These are phyloP conservation scores for Epichloe festucae DNA, from an alignment of 2,329 filamentous ascomycete genomes.

Conservation along the genomic window DNA sequence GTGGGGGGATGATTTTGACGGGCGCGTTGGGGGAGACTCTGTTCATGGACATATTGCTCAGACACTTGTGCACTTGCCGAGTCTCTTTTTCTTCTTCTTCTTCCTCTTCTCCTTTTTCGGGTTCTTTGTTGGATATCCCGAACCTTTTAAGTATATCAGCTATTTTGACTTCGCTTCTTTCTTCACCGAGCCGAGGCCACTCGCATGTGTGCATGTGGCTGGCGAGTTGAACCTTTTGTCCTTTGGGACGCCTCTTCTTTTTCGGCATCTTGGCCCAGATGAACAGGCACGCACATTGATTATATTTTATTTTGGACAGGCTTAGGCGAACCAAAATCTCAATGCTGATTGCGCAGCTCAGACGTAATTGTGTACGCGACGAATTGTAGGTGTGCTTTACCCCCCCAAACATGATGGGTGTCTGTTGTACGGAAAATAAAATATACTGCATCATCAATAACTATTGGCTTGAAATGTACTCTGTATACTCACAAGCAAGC, in stretches of 20 bases:
- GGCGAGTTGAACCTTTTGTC: not conserved
- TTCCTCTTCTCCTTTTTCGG: not conserved
- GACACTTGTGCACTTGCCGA: not conserved
- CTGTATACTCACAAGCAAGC: too few species aligned
- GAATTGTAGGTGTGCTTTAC: too few species aligned
- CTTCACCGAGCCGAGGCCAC: not conserved
- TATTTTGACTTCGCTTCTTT: not conserved
- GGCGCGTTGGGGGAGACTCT: not conserved
- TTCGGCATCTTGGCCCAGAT: not conserved
- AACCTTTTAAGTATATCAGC: not conserved
- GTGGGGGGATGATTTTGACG: too few species aligned
- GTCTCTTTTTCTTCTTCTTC: not conserved
- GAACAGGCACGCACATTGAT: not conserved
- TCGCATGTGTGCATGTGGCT: not conserved
- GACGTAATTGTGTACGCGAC: too few species aligned
- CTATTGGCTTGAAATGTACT: too few species aligned
- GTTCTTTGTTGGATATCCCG: not conserved
- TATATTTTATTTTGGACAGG: not conserved
- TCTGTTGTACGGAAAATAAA: too few species aligned
- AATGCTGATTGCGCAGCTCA: not conserved
- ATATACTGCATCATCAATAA: too few species aligned
- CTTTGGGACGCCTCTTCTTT: not conserved
- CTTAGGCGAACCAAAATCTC: not conserved
- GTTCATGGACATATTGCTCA: slow-evolving; percentile 1
- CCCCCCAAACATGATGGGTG: too few species aligned